phyloP scores from a whole-genome alignment of 208 protist species.

The Leishmania tarentolae region DNA sequence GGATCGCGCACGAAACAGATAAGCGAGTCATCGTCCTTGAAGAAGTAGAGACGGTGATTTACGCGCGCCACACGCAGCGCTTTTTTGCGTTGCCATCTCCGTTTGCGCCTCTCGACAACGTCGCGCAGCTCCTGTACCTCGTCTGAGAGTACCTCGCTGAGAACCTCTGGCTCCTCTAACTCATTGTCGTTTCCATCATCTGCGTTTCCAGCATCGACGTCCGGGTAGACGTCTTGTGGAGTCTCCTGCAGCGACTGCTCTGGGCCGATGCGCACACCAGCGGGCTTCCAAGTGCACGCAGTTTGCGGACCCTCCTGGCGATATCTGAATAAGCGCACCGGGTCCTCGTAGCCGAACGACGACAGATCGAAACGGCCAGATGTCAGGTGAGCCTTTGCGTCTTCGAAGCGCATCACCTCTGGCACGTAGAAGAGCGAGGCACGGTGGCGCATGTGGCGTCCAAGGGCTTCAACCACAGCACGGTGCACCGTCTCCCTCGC shows the following conservation, averaged over 20 bases:
- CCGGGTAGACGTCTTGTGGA: constrained; percentile 1
- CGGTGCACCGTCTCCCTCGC: constrained; percentile 60
- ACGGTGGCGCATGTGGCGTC: constrained; percentile 61
- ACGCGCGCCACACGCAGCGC: constrained; percentile 60
- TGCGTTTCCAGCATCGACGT: constrained; percentile 2
- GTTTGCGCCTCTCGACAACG: constrained; percentile 34
- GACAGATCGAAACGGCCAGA: constrained; percentile 57
- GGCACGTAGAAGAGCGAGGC: constrained; percentile 78
- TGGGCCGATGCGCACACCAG: constrained; percentile 20
- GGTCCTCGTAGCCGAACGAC: constrained; percentile 64
- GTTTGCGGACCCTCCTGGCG: constrained; percentile 47
- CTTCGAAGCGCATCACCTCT: constrained; percentile 67
- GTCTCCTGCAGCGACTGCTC: constrained; percentile 5
- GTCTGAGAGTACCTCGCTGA: constrained; percentile 70
- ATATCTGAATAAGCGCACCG: constrained; percentile 60
- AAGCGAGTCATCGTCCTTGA: constrained; percentile 65
- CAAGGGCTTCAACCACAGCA: constrained; percentile 43
- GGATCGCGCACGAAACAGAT: constrained; percentile 72
- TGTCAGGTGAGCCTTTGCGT: constrained; percentile 47
- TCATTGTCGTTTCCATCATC: constrained; percentile 30
- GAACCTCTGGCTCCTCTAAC: constrained; percentile 56
- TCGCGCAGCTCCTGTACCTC: constrained; percentile 76
- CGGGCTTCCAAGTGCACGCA: constrained; percentile 53
- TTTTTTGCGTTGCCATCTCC: constrained; percentile 27
- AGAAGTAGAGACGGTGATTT: constrained; percentile 71